phyloP scores from a whole-genome alignment of 495 filamentous ascomycete species.

The Oleoguttula mirabilis region DNA sequence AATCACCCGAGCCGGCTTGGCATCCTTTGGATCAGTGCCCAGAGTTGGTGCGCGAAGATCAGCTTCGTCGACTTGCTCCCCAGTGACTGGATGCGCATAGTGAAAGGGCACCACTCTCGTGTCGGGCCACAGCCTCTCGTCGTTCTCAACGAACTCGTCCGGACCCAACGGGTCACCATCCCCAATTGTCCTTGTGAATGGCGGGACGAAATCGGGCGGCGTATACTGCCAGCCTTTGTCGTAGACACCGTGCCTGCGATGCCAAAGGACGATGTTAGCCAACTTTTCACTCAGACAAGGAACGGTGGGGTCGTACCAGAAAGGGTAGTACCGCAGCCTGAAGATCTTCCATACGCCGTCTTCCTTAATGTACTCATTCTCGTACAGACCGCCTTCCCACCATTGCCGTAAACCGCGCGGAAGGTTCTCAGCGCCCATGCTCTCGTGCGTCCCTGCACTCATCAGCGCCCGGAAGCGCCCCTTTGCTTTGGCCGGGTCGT shows the following conservation, averaged over 20 bases:
- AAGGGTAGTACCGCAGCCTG: conserved; percentile 45
- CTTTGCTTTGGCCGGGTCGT: conserved; percentile 32
- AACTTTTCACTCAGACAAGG: too few relatives aligned
- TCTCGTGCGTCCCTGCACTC: conserved; percentile 41
- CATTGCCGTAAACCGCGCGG: conserved; percentile 41
- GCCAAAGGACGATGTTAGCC: too few relatives aligned
- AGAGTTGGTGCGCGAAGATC: conserved; percentile 38
- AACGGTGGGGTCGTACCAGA: not conserved
- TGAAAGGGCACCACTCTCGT: conserved; percentile 44
- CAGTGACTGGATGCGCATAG: conserved; percentile 44
- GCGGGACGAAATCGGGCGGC: conserved; percentile 38
- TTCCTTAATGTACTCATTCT: conserved; percentile 50
- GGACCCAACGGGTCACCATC: conserved; percentile 40
- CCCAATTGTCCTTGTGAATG: conserved; percentile 34
- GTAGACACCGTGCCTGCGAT: conserved; percentile 44
- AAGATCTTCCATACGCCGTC: conserved; percentile 44
- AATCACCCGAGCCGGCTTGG: conserved; percentile 7
- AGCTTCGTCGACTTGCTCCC: conserved; percentile 31
- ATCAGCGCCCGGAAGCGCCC: conserved; percentile 45
- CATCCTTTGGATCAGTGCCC: conserved; percentile 27
- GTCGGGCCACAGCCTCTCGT: conserved; percentile 42
- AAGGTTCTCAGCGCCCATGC: conserved; percentile 33
- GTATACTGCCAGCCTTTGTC: conserved; percentile 42
- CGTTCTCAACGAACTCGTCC: conserved; percentile 42
- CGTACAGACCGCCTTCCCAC: conserved; percentile 48